These are phyloP conservation scores for Pseudonitzschia multistriata DNA, from an alignment of 108 stramenopile species.

Conservation along the genomic window DNA sequence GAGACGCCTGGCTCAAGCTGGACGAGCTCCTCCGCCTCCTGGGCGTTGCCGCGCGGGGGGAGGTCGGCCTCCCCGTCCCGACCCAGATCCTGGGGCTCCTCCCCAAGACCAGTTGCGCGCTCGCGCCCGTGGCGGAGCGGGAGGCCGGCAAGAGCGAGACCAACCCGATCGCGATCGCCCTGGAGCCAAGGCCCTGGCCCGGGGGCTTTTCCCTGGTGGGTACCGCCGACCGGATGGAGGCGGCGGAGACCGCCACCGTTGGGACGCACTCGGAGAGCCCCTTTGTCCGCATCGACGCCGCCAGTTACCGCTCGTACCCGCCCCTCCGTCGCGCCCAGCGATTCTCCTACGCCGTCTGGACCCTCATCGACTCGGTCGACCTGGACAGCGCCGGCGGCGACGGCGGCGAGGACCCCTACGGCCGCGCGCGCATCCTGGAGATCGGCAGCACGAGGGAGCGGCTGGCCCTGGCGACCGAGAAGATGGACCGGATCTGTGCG, in stretches of 20 bases:
- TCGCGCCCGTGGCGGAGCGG: background rate
- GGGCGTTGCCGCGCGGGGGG: background rate
- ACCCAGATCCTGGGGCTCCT: constrained; percentile 27
- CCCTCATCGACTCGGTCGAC: constrained; percentile 6
- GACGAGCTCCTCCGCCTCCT: constrained; percentile 20
- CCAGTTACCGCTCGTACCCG: constrained; percentile 6
- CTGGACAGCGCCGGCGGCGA: background rate
- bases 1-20: constrained; percentile 1
- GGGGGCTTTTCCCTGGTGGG: background rate
- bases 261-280: constrained; percentile 28
- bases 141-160: background rate
- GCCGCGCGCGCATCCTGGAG: background rate
- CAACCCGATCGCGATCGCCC: background rate
- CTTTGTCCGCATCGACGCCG: constrained; percentile 17
- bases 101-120: background rate
- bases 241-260: background rate
- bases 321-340: constrained; percentile 25
- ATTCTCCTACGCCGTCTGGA: constrained; percentile 26
- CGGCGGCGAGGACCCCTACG: too few species aligned
- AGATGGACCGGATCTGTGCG: background rate
- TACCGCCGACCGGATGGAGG: background rate
- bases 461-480: constrained; percentile 5
- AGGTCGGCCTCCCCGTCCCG: constrained; percentile 13
- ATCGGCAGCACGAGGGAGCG: constrained; percentile 2
- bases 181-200: background rate